phyloP scores from a whole-genome alignment of 2,329 filamentous ascomycete species.

The Aspergillus intermedius region DNA sequence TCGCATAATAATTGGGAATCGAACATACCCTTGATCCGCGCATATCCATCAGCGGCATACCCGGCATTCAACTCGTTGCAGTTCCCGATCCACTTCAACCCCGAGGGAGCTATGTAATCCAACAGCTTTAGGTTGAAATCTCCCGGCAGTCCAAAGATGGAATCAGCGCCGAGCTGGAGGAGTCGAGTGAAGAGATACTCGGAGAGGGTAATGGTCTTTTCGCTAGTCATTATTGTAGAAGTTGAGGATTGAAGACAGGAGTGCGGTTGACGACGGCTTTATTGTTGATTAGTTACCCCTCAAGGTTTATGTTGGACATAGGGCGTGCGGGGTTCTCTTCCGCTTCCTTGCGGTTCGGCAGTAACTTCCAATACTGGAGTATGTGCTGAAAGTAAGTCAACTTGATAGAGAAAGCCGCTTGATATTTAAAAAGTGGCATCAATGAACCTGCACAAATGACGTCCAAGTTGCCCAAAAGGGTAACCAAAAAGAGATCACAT shows the following conservation, averaged over 20 bases:
- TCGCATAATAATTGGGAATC: not conserved
- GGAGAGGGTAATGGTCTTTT: constrained; percentile 20
- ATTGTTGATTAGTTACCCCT: not conserved
- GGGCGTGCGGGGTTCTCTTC: not conserved
- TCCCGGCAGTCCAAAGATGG: constrained; percentile 62
- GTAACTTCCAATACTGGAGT: too few relatives aligned
- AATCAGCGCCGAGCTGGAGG: constrained; percentile 57
- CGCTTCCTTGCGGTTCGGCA: too few relatives aligned
- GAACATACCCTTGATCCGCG: constrained; percentile 35
- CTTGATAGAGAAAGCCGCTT: too few relatives aligned
- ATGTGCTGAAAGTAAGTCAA: too few relatives aligned
- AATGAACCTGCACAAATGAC: too few relatives aligned
- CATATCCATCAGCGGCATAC: constrained; percentile 29
- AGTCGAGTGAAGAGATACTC: constrained; percentile 60
- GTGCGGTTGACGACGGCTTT: constrained; percentile 2
- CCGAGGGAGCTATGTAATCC: constrained; percentile 56
- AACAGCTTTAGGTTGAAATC: constrained; percentile 65
- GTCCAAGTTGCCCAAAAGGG: too few relatives aligned
- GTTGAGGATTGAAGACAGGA: constrained; percentile 8
- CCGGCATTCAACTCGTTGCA: constrained; percentile 68
- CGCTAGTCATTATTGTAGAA: not conserved
- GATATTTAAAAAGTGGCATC: too few relatives aligned
- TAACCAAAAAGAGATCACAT: too few relatives aligned
- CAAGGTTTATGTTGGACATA: not conserved
- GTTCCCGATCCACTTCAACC: constrained; percentile 59